These are phyloP conservation scores for Manihot esculenta DNA, from an alignment of 441 rosid species.

Conservation along the genomic window DNA sequence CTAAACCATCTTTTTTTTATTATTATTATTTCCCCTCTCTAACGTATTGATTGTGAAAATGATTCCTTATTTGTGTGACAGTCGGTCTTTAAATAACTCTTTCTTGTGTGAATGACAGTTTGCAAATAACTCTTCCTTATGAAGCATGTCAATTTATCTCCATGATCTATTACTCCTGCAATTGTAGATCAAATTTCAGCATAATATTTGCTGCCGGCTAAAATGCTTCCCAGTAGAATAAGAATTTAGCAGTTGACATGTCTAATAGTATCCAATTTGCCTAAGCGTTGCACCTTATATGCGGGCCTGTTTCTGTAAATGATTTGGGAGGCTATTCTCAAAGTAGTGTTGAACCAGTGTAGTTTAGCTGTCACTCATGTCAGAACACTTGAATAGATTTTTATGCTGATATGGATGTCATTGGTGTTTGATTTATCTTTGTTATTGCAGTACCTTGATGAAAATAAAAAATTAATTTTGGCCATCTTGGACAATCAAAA, in stretches of 20 bases:
- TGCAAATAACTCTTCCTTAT: too few species aligned
- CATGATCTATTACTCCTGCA: neutral
- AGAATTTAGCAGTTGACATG: neutral
- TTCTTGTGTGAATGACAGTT: too few species aligned
- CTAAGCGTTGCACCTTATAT: too few species aligned
- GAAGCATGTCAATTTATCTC: too few species aligned
- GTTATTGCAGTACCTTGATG: constrained; percentile 79
- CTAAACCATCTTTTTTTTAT: neutral
- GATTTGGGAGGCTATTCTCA: too few species aligned
- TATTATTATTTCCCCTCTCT: neutral
- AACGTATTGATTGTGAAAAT: neutral
- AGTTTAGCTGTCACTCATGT: neutral
- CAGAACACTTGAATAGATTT: neutral
- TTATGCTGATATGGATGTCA: neutral
- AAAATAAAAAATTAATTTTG: constrained; percentile 87
- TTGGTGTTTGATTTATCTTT: constrained; percentile 9
- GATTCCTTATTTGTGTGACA: neutral
- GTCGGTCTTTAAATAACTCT: neutral
- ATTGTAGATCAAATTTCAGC: neutral
- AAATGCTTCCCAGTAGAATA: neutral
- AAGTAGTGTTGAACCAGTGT: too few species aligned
- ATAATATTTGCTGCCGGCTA: too few species aligned
- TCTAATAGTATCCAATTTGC: neutral
- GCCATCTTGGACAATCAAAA: constrained; percentile 96
- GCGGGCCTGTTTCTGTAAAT: too few species aligned